These are phyloP conservation scores for Pseudoperonospora humuli DNA, from an alignment of 352 stramenopile species.

Conservation along the genomic window DNA sequence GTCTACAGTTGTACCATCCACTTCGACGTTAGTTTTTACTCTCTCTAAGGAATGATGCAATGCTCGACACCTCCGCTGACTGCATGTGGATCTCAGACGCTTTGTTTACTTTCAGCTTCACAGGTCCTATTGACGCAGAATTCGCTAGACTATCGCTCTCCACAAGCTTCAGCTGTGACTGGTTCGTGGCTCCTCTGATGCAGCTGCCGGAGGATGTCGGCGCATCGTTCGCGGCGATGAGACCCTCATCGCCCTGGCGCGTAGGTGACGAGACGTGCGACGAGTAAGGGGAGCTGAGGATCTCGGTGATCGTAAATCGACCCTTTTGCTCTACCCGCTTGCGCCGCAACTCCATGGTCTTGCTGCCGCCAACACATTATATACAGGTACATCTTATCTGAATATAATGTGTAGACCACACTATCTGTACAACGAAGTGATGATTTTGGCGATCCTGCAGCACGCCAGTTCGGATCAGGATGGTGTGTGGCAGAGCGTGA, in stretches of 20 bases:
- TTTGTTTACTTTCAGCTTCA: slow-evolving; percentile 9
- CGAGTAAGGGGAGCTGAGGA: slow-evolving; percentile 46
- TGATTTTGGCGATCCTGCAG: neutral
- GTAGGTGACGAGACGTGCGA: slow-evolving; percentile 12
- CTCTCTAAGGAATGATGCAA: neutral
- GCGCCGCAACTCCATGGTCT: slow-evolving; percentile 27
- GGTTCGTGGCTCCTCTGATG: slow-evolving; percentile 9
- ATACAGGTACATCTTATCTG: neutral
- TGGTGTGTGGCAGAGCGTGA: slow-evolving; percentile 12
- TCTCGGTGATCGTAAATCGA: slow-evolving; percentile 80
- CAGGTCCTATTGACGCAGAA: neutral
- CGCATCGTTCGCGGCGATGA: slow-evolving; percentile 4
- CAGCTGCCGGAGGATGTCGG: slow-evolving; percentile 11
- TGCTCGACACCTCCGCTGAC: slow-evolving; percentile 10
- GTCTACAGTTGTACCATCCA: slow-evolving; percentile 9
- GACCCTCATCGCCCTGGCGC: slow-evolving; percentile 20
- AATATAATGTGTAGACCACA: neutral
- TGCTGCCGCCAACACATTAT: neutral
- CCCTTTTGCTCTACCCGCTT: slow-evolving; percentile 64
- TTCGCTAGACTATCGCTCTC: slow-evolving; percentile 1
- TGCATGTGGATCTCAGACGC: slow-evolving; percentile 13
- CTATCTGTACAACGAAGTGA: neutral
- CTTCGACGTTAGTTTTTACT: neutral
- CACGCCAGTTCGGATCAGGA: neutral
- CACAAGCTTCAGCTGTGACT: slow-evolving; percentile 4